Percentiles rank a stretch among this genome's conserved stretches.
Evolutionary conservation across 345 rosid genomes (phyloP).

Genomic region (Brassica napus): DNA sequence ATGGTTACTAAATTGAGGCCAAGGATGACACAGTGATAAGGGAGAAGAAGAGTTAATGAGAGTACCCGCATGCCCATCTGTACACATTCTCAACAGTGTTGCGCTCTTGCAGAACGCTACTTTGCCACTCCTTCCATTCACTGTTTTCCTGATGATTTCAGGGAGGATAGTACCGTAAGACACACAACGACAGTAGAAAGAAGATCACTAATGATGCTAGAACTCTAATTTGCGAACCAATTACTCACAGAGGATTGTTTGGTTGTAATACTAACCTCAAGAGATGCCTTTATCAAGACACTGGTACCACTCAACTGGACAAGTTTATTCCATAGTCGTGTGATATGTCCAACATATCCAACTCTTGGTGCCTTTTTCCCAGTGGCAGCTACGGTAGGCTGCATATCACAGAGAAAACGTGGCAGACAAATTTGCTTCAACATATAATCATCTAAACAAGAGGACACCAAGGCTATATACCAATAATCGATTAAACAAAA

Average conservation of each 20-base stretch:
- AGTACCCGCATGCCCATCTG: constrained; percentile 96
- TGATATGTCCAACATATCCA: constrained; percentile 91
- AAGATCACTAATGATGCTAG: constrained; percentile 8
- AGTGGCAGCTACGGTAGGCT: constrained; percentile 77
- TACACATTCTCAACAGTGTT: constrained; percentile 88
- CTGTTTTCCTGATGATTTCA: constrained; percentile 58
- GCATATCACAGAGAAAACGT: constrained; percentile 36
- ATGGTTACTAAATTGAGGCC: neutral
- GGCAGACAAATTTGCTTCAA: neutral
- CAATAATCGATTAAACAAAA: neutral
- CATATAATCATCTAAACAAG: constrained; percentile 9
- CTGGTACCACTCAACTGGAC: constrained; percentile 69
- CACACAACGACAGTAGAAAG: constrained; percentile 1
- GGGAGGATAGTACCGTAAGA: constrained; percentile 21
- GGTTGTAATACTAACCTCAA: constrained; percentile 60
- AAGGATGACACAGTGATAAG: constrained; percentile 12
- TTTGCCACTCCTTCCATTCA: constrained; percentile 89
- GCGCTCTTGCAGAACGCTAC: constrained; percentile 73
- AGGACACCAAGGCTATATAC: neutral
- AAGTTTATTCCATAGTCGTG: constrained; percentile 81
- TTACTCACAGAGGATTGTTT: constrained; percentile 7
- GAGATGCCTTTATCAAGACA: constrained; percentile 53
- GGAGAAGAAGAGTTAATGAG: constrained; percentile 10
- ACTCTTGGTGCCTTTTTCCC: constrained; percentile 76
- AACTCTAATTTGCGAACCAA: neutral